A percentile compares a stretch with the other conserved stretches of the same genome.
phyloP scores from a whole-genome alignment of 768 basidiomycete species.

The Auricularia auricula-judae region DNA sequence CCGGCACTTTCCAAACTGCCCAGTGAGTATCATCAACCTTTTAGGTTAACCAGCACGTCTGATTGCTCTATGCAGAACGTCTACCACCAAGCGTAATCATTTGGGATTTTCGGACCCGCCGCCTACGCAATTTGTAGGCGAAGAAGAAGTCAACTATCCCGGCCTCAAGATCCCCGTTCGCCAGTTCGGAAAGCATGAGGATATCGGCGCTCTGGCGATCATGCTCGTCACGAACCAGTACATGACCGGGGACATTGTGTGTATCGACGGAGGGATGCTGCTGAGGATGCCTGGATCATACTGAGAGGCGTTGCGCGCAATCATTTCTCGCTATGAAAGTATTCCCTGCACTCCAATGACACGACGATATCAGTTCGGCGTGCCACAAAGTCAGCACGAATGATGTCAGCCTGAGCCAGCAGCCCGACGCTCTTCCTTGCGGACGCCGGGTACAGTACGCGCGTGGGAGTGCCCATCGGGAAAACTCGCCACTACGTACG shows the following conservation, averaged over 20 bases:
- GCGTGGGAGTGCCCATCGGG: too few species aligned
- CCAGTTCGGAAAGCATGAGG: conserved; percentile 15
- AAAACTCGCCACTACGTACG: too few species aligned
- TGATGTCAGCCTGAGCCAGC: too few species aligned
- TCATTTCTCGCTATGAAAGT: too few species aligned
- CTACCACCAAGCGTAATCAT: neutral
- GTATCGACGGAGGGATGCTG: conserved; percentile 35
- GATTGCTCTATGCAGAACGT: neutral
- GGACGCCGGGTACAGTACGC: too few species aligned
- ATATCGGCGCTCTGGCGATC: conserved; percentile 33
- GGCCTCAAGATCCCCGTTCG: neutral
- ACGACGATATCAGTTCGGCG: too few species aligned
- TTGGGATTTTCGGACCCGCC: neutral
- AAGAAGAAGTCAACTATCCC: neutral
- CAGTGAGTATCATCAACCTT: neutral
- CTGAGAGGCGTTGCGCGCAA: conserved; percentile 5
- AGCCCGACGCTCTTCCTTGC: too few species aligned
- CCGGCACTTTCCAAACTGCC: neutral
- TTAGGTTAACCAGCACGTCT: neutral
- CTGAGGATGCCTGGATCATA: conserved; percentile 28
- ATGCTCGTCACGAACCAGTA: conserved; percentile 36
- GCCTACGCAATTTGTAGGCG: neutral
- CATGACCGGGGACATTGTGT: conserved; percentile 35
- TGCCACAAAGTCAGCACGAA: too few species aligned
- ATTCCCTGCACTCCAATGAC: too few species aligned